Conservation (phyloP, 2,329 filamentous ascomycete species). For the Lecanicillium sp. region DNA sequence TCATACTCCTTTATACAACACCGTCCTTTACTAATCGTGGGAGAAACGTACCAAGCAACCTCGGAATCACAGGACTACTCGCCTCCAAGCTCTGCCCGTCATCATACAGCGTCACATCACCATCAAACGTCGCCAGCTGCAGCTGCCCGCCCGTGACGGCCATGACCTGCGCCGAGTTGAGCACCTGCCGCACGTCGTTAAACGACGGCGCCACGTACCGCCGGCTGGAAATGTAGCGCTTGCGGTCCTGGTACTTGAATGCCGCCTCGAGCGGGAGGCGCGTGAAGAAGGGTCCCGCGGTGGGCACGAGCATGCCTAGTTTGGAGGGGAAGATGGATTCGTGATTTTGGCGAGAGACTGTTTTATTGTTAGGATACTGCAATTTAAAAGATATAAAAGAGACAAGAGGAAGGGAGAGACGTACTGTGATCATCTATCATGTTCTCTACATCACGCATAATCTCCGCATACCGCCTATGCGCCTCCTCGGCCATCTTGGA, state of each 20-base stretch:
- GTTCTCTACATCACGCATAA: constrained; percentile 85
- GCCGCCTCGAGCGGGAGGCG: constrained; percentile 78
- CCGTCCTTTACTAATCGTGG: too few relatives aligned
- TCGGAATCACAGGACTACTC: constrained; percentile 67
- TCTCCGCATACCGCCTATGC: constrained; percentile 85
- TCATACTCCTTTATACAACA: background rate
- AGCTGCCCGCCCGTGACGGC: constrained; percentile 68
- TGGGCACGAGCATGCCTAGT: constrained; percentile 83
- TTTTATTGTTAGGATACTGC: too few relatives aligned
- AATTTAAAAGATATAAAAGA: too few relatives aligned
- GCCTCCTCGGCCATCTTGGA: constrained; percentile 70
- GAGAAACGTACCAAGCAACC: constrained; percentile 44
- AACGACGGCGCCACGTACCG: constrained; percentile 94
- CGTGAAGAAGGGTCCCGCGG: constrained; percentile 91
- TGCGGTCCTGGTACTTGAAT: constrained; percentile 82
- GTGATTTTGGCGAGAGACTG: constrained; percentile 64
- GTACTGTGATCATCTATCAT: constrained; percentile 88
- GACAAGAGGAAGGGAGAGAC: constrained; percentile 11
- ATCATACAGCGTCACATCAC: constrained; percentile 92
- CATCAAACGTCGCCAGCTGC: constrained; percentile 90
- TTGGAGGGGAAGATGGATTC: constrained; percentile 70
- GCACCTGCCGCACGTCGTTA: constrained; percentile 86
- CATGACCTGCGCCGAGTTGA: constrained; percentile 94
- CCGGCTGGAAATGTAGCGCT: constrained; percentile 79
- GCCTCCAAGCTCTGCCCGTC: constrained; percentile 74